Evolutionary conservation across 495 filamentous ascomycete species (phyloP), one percentile per base, ranked within the genome.

Genomic region (Clavariopsis aquatica): DNA sequence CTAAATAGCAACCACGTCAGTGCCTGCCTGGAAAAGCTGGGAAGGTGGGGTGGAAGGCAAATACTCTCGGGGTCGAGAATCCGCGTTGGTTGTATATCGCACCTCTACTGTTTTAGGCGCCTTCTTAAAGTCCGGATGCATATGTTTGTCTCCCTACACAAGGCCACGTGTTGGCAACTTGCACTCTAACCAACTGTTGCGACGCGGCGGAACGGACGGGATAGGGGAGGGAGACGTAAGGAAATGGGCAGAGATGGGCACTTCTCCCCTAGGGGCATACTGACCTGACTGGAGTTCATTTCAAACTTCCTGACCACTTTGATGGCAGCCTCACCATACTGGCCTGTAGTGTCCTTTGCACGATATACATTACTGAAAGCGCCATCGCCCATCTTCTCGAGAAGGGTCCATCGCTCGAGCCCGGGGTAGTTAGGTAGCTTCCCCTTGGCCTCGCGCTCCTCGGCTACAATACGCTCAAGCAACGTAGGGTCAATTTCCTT

Each of bases 351-450:
- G 75, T 98, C 95, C 61, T 80, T 81, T 19, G 95, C 94, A 2
- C 90, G 86, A 75, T 97, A 98, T 58, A 98, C 94, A 65, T 98
- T 98, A 81, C 93, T 97, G 82, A 98, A 98, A 46, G 94, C 94
- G 54, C 94, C 94, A 70, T 98, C 94, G 56, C 94, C 94, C 94
- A 98, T 98, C 82, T 98, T 98, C 76, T 98, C 93, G 41, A 96
- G 6, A 45, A 98, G 75, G 57, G 88, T 85, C 88, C 89, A 98
- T 68, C 94, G 82, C 62, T 98, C 95, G 23, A 98, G 78, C 36
- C 93, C 93, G 5, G 94, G 93, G 71, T 98, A 98, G 65, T 78
- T 85, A 27, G 95, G 94, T 74, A 98, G 85, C 73, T 93, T 95
- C 61, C 86, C 87, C 72, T 87, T 88, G 75, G 77, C 88, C 69